Base-by-base conservation (phyloP, 805 yeast species). In the Wickerhamiella hasegawae region DNA sequence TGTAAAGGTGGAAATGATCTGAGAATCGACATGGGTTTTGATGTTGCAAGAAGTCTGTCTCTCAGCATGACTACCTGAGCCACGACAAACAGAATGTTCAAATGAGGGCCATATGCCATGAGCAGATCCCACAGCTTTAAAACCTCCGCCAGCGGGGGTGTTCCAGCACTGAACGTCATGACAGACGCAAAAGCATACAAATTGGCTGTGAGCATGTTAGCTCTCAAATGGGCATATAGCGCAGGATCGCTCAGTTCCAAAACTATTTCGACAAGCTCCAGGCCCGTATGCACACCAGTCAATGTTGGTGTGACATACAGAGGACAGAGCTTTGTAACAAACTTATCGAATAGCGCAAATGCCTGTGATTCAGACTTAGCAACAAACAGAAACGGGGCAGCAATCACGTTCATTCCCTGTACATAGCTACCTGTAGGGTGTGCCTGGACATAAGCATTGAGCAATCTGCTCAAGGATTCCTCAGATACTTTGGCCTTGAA, bases 351-450 rank as follows among this genome's bases (percentile, higher is more conserved):
- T 24, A 85, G 41, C 9, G 78, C 70, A 51, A 73, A 83, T 2
- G 94, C 90, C 56, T 83, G 82, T 0, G 94, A 84, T 52, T 84
- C 96, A 24, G 83, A 71, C 28, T 75, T 73, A 45, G 78, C 66
- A 1, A 78, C 66, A 51, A 71, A 84, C 14, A 83, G 67, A 37
- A 84, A 69, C 1, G 95, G 94, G 0, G 94, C 95, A 18, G 78
- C 66, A 17, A 84, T 54, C 0, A 84, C 83, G 51, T 84, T 84
- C 77, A 85, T 72, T 2, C 95, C 95, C 52, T 84, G 95, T n/a
- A 84, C 94, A 31, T 50, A 48, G 26, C 42, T 30, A 21, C 37
- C 18, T 4, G 37, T 36, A 10, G 40, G 34, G 19, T 36, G 66
- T 55, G 53, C 71, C 56, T 3, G 40, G 3, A 92, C 92, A 49